Evolutionary conservation across 176 grass and related monocot genomes (phyloP).

Genomic region (Hordeum vulgare): DNA sequence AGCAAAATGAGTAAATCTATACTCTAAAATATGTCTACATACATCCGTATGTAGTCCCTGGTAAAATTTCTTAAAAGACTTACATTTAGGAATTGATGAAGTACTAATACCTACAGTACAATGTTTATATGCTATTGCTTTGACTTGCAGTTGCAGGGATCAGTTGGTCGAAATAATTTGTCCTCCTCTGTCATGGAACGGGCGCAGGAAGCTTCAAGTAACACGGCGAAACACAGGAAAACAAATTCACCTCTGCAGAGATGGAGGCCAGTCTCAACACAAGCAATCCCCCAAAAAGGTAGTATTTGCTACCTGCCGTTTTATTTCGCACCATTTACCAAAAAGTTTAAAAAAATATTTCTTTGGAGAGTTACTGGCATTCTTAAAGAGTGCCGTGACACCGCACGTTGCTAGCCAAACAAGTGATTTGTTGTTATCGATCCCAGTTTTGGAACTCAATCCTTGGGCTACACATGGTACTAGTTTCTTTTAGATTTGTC

Average conservation of each 20-base stretch:
- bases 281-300: slow-evolving; percentile 44
- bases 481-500: neutral
- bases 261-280: slow-evolving; percentile 53
- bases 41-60: too few relatives aligned
- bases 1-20: too few relatives aligned
- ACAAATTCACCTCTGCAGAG: slow-evolving; percentile 32
- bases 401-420: neutral
- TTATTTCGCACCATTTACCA: neutral
- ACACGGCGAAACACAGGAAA: slow-evolving; percentile 25
- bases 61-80: too few relatives aligned
- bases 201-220: slow-evolving; percentile 1
- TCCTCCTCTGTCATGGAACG: slow-evolving; percentile 35
- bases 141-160: slow-evolving; percentile 37
- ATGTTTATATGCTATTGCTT: neutral
- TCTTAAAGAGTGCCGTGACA: neutral
- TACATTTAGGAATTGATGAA: too few relatives aligned
- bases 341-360: neutral
- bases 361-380: neutral
- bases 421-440: neutral
- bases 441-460: neutral
- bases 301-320: neutral
- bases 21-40: too few relatives aligned
- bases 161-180: slow-evolving; percentile 16
- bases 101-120: too few relatives aligned
- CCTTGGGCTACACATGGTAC: neutral